Evolutionary conservation across 2,329 filamentous ascomycete genomes (phyloP), one percentile per base, ranked within the genome.

Genomic region (Pestalotiopsis sp.): DNA sequence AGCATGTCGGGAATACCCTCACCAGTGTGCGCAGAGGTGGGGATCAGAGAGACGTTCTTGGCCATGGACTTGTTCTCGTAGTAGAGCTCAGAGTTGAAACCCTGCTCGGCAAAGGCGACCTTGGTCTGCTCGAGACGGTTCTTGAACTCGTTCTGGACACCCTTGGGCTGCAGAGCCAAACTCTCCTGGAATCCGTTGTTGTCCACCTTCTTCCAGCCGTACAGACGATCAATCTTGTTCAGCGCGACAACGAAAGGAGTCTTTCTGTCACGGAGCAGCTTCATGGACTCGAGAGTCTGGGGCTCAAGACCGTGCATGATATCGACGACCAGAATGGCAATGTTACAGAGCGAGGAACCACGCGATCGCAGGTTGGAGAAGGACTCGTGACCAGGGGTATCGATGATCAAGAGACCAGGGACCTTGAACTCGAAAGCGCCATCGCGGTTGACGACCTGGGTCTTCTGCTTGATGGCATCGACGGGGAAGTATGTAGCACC

Each of bases 211-310:
- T 97, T 97, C 96, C 97, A 99, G 79, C 94, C 94, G 80, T 98
- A 99, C 17, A 99, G 90, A 89, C 96, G 94, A 89, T 99, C 96
- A 74, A 99, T 98, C 87, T 99, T 99, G 91, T 99, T 99, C 78
- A 99, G 87, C 1, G 97, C 97, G 56, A 99, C 97, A 74, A 99
- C 97, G 85, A 99, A 99, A 4, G 96, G 96, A 25, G 96, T 99
- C 83, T 96, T 97, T 76, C 94, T 90, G 76, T 98, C 95, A 77
- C 95, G 90, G 66, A 99, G 90, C 72, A 99, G 85, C 74, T 91
- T 92, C 94, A 99, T 98, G 2, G 96, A 99, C 83, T 99, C 97
- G 39, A 98, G 87, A 17, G 96, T 99, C 82, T 99, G 96, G 20
- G 92, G 95, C 82, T 99, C 96, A 61, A 99, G 89, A 79, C 97